These are phyloP conservation scores for Stephania cephalantha DNA, from an alignment of 164 flowering plant genomes.

Conservation along the genomic window DNA sequence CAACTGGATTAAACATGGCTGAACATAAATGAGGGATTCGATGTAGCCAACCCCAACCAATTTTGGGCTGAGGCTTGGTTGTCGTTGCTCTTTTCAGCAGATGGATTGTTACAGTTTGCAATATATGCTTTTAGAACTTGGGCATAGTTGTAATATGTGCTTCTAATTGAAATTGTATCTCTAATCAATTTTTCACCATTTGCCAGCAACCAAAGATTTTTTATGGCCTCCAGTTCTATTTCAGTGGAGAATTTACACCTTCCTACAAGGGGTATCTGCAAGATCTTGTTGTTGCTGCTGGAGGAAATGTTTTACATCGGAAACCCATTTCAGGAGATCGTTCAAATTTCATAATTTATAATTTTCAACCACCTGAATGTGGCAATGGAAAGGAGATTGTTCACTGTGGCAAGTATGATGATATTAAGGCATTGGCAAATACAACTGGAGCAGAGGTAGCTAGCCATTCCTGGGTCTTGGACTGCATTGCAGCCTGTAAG, in stretches of 20 bases:
- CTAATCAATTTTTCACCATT: neutral
- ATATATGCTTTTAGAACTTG: neutral
- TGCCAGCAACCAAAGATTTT: conserved; percentile 90
- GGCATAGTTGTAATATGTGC: neutral
- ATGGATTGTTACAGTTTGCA: neutral
- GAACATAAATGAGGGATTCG: too few species aligned
- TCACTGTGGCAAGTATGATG: conserved; percentile 28
- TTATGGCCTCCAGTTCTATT: conserved; percentile 51
- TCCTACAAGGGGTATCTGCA: conserved; percentile 70
- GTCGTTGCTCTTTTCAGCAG: neutral
- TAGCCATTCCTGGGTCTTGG: conserved; percentile 66
- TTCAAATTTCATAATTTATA: conserved; percentile 57
- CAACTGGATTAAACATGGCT: too few species aligned
- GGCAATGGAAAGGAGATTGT: conserved; percentile 26
- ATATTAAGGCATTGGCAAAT: conserved; percentile 57
- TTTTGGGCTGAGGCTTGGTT: too few species aligned
- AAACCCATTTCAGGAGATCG: conserved; percentile 50
- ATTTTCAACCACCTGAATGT: conserved; percentile 52
- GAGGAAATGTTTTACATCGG: conserved; percentile 71
- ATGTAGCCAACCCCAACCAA: too few species aligned
- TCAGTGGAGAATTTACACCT: conserved; percentile 54
- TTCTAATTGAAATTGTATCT: neutral
- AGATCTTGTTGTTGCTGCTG: conserved; percentile 69
- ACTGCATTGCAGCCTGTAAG: conserved; percentile 72
- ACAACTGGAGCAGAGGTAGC: conserved; percentile 50